phyloP scores from a whole-genome alignment of 2,329 filamentous ascomycete species.

The Epichloe sylvatica region DNA sequence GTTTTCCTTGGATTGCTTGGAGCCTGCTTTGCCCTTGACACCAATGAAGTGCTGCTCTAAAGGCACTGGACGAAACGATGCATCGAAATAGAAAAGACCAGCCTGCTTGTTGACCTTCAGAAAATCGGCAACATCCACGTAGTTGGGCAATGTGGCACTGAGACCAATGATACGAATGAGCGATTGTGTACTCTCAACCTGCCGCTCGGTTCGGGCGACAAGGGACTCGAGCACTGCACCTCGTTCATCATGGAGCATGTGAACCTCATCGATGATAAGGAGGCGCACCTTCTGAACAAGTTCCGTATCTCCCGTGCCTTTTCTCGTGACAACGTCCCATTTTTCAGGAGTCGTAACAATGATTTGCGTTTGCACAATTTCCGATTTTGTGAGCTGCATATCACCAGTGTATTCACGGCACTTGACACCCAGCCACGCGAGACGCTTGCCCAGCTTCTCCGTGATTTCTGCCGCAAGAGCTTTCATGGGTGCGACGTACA shows the following conservation, averaged over 20 bases:
- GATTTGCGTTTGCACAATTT: slow-evolving; percentile 91
- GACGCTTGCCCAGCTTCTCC: slow-evolving; percentile 77
- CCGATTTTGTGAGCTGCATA: slow-evolving; percentile 95
- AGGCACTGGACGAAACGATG: slow-evolving; percentile 88
- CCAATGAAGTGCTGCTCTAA: slow-evolving; percentile 96
- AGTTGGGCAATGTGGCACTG: slow-evolving; percentile 92
- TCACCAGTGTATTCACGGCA: slow-evolving; percentile 93
- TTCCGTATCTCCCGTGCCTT: slow-evolving; percentile 93
- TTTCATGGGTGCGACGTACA: slow-evolving; percentile 99
- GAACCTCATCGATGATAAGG: slow-evolving; percentile 95
- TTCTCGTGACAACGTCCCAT: slow-evolving; percentile 96
- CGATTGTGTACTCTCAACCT: slow-evolving; percentile 96
- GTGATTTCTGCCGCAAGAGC: slow-evolving; percentile 93
- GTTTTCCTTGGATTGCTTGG: slow-evolving; percentile 73
- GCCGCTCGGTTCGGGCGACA: slow-evolving; percentile 84
- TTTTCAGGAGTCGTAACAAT: slow-evolving; percentile 98
- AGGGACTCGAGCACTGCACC: slow-evolving; percentile 92
- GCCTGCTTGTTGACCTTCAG: slow-evolving; percentile 87
- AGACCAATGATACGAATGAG: slow-evolving; percentile 92
- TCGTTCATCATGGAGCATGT: slow-evolving; percentile 97
- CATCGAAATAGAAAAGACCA: slow-evolving; percentile 86
- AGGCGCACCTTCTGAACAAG: slow-evolving; percentile 93
- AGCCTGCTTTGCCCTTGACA: slow-evolving; percentile 78
- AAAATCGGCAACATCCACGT: slow-evolving; percentile 91
- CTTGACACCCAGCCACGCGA: slow-evolving; percentile 86